Base-by-base conservation (phyloP, 2,329 filamentous ascomycete genomes). In the Pseudogymnoascus verrucosus region DNA sequence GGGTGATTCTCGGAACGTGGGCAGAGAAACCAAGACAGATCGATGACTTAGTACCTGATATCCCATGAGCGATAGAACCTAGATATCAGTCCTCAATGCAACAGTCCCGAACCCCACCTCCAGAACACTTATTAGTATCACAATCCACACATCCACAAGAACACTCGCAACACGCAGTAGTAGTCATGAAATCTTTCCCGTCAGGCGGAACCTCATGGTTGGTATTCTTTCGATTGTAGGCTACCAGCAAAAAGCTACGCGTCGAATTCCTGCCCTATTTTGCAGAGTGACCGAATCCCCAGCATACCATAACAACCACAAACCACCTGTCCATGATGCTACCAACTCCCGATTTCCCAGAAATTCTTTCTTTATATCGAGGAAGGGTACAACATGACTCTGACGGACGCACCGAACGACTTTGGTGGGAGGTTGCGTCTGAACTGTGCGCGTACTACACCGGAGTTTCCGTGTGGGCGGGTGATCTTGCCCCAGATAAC, bases 401-500 rank as follows among this genome's bases (percentile, higher is more conserved):
- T 89, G 83, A 96, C 90, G 75, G 90, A 93, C 78, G 92, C 91
- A 82, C 93, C 92, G 85, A 98, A 97, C 78, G 90, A 92, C 85
- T 93, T 93, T 75, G 95, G 87, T 77, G 95, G 95, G 73, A 99
- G 92, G 80, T 96, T 96, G 82, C 87, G 86, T 80, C 89, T 84
- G 89, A 99, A 99, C 83, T 96, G 93, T 81, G 93, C 93, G 79
- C 95, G 90, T 78, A 99, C 95, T 77, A 97, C 90, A 76, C 95
- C 95, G 74, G 91, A 96, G 89, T 97, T 98, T 79, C 95, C 91
- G 83, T 98, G 93, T 78, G 92, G 89, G 77, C 92, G 85, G 78
- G 91, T 96, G 78, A 98, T 89, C 86, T 96, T 97, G 84, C 93
- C 93, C 92, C 93, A 98, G 84, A 98, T 97, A 74, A 98, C 89